These are phyloP conservation scores for Trichoderma citrinoviride DNA, from an alignment of 2,329 filamentous ascomycete species.

Conservation along the genomic window DNA sequence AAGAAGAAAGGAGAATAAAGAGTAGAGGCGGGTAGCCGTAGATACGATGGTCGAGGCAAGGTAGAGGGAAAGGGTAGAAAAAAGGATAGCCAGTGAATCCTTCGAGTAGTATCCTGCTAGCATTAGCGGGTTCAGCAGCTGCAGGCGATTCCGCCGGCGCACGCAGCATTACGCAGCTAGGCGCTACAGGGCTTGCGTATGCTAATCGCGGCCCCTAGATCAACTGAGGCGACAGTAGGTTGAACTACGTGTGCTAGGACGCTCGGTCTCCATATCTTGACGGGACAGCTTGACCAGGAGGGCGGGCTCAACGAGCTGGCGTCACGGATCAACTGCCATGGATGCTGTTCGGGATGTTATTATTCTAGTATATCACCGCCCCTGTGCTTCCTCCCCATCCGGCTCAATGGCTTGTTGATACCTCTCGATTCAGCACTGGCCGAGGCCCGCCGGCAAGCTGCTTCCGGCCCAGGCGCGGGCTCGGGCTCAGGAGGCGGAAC, in stretches of 20 bases:
- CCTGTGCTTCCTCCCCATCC: not conserved
- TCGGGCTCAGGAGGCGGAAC: not conserved
- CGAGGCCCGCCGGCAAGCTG: not conserved
- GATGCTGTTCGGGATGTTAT: not conserved
- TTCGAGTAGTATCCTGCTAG: not conserved
- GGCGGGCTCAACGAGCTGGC: too few relatives aligned
- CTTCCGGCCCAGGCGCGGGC: not conserved
- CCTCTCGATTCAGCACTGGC: constrained; percentile 5
- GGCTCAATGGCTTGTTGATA: not conserved
- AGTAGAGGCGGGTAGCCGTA: constrained; percentile 3
- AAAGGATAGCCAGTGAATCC: not conserved
- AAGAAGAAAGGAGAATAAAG: constrained; percentile 1
- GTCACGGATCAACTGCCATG: too few relatives aligned
- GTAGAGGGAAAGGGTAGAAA: not conserved
- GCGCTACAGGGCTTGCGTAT: not conserved
- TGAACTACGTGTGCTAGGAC: not conserved
- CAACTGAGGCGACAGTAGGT: not conserved
- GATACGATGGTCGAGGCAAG: not conserved
- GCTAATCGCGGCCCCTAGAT: not conserved
- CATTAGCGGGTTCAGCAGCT: constrained; percentile 8
- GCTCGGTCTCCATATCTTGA: too few relatives aligned
- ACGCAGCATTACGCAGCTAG: constrained; percentile 16
- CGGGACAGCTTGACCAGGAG: too few relatives aligned
- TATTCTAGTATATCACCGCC: not conserved
- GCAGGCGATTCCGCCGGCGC: constrained; percentile 2